These are phyloP conservation scores for Apiospora rasikravindrae DNA, from an alignment of 2,329 filamentous ascomycete species.

Conservation along the genomic window DNA sequence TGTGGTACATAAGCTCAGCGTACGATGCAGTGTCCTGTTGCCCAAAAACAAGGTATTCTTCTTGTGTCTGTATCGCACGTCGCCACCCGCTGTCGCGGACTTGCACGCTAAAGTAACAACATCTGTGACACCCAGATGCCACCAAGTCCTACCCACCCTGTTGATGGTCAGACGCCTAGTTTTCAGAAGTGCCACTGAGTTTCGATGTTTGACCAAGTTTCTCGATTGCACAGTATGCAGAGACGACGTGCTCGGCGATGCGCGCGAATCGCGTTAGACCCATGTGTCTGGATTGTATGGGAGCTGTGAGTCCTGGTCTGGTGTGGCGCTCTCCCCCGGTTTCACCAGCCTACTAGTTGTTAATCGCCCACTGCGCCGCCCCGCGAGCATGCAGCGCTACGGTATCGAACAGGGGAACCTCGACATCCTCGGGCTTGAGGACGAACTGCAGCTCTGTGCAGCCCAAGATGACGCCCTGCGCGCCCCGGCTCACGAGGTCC, in stretches of 20 bases:
- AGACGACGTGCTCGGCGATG: background rate
- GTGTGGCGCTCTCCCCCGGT: background rate
- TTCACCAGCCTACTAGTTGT: background rate
- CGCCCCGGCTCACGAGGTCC: conserved; percentile 26
- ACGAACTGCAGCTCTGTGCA: conserved; percentile 30
- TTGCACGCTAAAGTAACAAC: background rate
- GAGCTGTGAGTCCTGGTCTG: background rate
- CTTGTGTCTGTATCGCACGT: background rate
- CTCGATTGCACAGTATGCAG: background rate
- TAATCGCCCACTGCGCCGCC: conserved; percentile 13
- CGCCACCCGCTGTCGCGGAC: background rate
- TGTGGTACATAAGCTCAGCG: background rate
- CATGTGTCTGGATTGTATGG: too few relatives aligned
- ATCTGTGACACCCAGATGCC: background rate
- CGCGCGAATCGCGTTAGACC: background rate
- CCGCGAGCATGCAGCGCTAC: conserved; percentile 13
- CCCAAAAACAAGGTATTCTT: background rate
- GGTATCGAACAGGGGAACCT: conserved; percentile 14
- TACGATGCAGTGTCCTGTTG: background rate
- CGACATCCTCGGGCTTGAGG: conserved; percentile 11
- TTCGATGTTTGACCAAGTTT: background rate
- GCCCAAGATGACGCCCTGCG: conserved; percentile 31
- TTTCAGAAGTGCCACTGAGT: background rate
- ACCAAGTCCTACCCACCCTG: background rate
- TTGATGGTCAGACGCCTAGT: background rate